Evolutionary conservation across 2,329 filamentous ascomycete species (phyloP), one percentile per base, ranked within the genome.

Genomic region (Parascedosporium putredinis): DNA sequence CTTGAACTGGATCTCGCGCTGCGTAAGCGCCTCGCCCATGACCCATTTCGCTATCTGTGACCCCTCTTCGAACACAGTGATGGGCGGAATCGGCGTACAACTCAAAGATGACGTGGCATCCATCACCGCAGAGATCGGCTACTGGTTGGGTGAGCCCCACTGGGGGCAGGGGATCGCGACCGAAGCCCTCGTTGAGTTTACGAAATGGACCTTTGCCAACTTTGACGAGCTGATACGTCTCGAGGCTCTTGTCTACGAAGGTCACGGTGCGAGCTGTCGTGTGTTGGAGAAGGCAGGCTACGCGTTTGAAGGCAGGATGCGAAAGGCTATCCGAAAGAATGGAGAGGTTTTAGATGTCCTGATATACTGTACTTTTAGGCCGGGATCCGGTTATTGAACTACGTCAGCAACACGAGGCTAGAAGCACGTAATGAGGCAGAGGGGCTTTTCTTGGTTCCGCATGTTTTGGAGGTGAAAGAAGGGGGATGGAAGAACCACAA

Each of bases 81-180:
- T 67, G 7, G 75, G 75, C 45, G 59, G 58, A 50, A 60, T 75
- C 10, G 69, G 72, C 33, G 55, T 74, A 38, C 61, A 60, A 38
- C 54, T 61, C 3, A 51, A 58, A 9, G 53, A 54, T 12, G 67
- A 72, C 49, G 60, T 70, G 55, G 62, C 72, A 51, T 65, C 63
- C 54, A 62, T 65, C 45, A 71, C 66, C 3, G 65, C 66, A 57
- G 71, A 76, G 60, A 5, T 78, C 1, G 75, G 74, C 4, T 78
- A 77, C 61, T 76, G 69, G 66, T 34, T 73, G 22, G 67, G 62
- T 1, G 62, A 60, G 33, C 55, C 59, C 9, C 59, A 63, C 45
- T 74, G 73, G 74, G 71, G 73, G 1, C 64, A 62, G 25, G 74
- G 75, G 1, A 65, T 72, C 50, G 66, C 63, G 50, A 68, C 63